phyloP scores from a whole-genome alignment of 2,329 filamentous ascomycete species.

The Monilinia polystroma region DNA sequence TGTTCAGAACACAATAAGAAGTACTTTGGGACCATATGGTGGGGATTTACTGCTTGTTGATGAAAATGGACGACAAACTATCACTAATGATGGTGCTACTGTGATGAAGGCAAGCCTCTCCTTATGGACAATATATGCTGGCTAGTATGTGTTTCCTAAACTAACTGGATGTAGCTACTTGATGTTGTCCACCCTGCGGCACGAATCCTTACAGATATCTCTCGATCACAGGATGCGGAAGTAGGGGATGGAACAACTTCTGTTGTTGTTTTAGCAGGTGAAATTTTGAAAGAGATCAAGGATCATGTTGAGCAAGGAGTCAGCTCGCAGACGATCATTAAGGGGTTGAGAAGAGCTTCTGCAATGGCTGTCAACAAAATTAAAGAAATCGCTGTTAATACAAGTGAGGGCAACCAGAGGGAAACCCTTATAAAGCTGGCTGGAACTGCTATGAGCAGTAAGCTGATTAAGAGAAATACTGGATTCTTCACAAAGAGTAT shows the following conservation, averaged over 20 bases:
- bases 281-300: constrained; percentile 95
- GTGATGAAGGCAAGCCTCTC: constrained; percentile 81
- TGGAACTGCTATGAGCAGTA: constrained; percentile 97
- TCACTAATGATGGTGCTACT: constrained; percentile 98
- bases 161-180: constrained; percentile 63
- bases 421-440: constrained; percentile 89
- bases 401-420: constrained; percentile 76
- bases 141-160: constrained; percentile 20
- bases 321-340: constrained; percentile 96
- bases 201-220: constrained; percentile 95
- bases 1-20: constrained; percentile 93
- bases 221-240: constrained; percentile 97
- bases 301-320: constrained; percentile 96
- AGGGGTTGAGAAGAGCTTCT: constrained; percentile 85
- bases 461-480: constrained; percentile 96
- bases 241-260: constrained; percentile 98
- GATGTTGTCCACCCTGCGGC: constrained; percentile 98
- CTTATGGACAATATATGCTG: background rate
- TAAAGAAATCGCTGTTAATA: constrained; percentile 92
- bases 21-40: constrained; percentile 92
- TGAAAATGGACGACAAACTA: constrained; percentile 91
- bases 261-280: constrained; percentile 94
- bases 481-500: constrained; percentile 96
- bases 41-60: constrained; percentile 96
- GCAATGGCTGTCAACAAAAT: constrained; percentile 96